Percentiles rank a stretch among this genome's conserved stretches.
These are phyloP conservation scores for Trypanosoma scelopori DNA, from an alignment of 208 protist genomes.

Conservation along the genomic window DNA sequence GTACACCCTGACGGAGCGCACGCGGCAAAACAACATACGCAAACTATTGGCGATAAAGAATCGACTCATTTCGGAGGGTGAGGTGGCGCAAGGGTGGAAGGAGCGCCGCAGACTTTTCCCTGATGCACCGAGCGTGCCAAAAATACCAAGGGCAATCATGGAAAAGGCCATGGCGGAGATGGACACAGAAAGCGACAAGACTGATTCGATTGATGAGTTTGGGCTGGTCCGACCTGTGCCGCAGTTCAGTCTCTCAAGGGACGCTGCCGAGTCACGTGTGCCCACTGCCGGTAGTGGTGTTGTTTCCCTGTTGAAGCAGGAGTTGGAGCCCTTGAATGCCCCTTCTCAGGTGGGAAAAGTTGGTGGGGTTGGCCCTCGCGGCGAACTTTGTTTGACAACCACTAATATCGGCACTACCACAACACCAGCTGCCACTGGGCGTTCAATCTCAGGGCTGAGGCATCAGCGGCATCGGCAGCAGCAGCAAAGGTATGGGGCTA, in stretches of 20 bases:
- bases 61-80: constrained; percentile 26
- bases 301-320: not conserved
- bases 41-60: constrained; percentile 32
- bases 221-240: constrained; percentile 18
- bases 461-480: too few species aligned
- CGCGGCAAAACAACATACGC: constrained; percentile 37
- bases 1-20: constrained; percentile 38
- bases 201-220: constrained; percentile 32
- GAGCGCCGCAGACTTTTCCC: constrained; percentile 30
- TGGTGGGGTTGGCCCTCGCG: too few species aligned
- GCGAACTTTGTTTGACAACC: too few species aligned
- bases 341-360: too few species aligned
- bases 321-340: too few species aligned
- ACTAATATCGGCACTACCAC: too few species aligned
- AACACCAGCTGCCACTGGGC: too few species aligned
- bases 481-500: too few species aligned
- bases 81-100: constrained; percentile 27
- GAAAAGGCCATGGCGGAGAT: constrained; percentile 20
- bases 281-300: not conserved
- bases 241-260: constrained; percentile 5
- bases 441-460: too few species aligned
- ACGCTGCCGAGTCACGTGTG: too few species aligned
- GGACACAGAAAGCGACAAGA: constrained; percentile 34
- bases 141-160: constrained; percentile 28
- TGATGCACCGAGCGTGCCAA: constrained; percentile 31